These are phyloP conservation scores for Xylaria longipes DNA, from an alignment of 495 filamentous ascomycete species.

Conservation along the genomic window DNA sequence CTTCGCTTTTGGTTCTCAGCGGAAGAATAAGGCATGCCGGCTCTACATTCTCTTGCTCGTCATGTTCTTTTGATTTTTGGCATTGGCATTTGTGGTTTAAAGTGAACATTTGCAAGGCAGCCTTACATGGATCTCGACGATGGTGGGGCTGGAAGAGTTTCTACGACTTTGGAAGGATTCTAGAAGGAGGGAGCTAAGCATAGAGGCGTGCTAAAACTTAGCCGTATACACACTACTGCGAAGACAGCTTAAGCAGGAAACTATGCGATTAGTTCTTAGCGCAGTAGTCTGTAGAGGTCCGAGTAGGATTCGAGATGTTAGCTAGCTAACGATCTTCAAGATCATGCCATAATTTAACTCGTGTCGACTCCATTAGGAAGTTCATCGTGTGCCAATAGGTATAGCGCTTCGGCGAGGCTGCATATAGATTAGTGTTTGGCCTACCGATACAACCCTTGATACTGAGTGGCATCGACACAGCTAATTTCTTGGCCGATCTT, in stretches of 20 bases:
- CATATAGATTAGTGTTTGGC: not conserved
- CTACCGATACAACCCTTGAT: not conserved
- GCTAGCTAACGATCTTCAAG: not conserved
- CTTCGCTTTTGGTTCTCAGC: not conserved
- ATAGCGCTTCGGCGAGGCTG: constrained; percentile 5
- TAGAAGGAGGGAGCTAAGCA: constrained; percentile 1
- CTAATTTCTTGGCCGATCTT: not conserved
- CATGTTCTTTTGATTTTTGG: not conserved
- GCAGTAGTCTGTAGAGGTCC: not conserved
- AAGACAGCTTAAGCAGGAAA: not conserved
- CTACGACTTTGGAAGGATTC: not conserved
- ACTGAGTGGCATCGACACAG: not conserved
- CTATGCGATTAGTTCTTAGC: not conserved
- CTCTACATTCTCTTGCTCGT: not conserved
- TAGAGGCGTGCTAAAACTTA: not conserved
- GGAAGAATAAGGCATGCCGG: not conserved
- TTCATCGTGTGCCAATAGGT: not conserved
- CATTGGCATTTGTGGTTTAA: not conserved
- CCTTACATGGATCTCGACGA: not conserved
- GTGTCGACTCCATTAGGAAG: not conserved
- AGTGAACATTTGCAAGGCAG: not conserved
- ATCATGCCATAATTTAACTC: not conserved
- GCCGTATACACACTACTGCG: not conserved
- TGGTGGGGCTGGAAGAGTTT: not conserved
- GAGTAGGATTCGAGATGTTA: too few relatives aligned